Evolutionary conservation across 176 grass and related monocot species (phyloP), one percentile per base, ranked within the genome.

Genomic region (Chrysopogon serrulatus): DNA sequence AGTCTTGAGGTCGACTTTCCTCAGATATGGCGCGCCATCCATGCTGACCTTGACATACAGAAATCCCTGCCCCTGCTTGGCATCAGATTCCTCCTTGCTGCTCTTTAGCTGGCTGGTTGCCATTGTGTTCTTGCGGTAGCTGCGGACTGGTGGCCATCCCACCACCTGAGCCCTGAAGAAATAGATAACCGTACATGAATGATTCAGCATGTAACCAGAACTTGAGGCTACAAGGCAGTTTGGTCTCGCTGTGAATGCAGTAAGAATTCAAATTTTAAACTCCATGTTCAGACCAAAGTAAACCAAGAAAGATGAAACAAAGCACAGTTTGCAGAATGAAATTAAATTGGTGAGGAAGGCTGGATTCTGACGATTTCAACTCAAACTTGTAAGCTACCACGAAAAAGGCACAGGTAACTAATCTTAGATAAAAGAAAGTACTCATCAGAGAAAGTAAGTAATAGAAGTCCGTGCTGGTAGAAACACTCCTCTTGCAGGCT

Each of bases 1-100:
- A 57, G 84, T 86, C 82, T 90, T 91, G 41, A 97, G 91, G 78
- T 97, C 94, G 21, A 97, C 89, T 74, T 97, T 97, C 76, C 94
- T 86, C 30, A 94, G 94, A 74, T 97, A 97, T 40, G 94, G 91
- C 5, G 94, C 91, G 34, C 89, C 94, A 70, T 97, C 94, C 94
- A 97, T 88, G 89, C 94, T 92, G 51, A 97, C 94, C 87, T 97
- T 97, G 47, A 97, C 87, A 86, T 93, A 96, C 16, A 96, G 80
- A 53, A 82, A 92, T 0, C 45, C 82, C 14, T 65, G 47, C 6
- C 42, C 59, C 73, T 91, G 86, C 90, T 89, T 94, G 17, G 53
- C 73, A 10, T 83, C 78, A 3, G 10, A 41, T 27, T 89, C 90
- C 10, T 87, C 86, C 79, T 96, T 93, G 86, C 76, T 87, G 78